These are phyloP conservation scores for Petunia axillaris DNA, from an alignment of 257 asterid genomes.

Conservation along the genomic window DNA sequence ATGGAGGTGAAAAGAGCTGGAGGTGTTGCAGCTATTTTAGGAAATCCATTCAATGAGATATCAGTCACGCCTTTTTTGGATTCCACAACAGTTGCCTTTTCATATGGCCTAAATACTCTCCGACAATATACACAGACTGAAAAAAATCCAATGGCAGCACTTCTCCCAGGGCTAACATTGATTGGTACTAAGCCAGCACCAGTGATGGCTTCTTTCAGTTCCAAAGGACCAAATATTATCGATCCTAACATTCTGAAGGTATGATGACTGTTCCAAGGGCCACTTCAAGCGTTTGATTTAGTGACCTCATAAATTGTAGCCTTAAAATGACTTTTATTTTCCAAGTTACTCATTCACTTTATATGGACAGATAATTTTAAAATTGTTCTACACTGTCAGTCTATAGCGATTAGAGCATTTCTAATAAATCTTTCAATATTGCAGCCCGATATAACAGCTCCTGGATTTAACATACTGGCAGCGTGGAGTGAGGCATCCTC, in stretches of 20 bases:
- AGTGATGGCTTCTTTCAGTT: constrained; percentile 44
- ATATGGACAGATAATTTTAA: too few species aligned
- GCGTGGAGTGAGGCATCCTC: constrained; percentile 50
- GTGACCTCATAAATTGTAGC: too few species aligned
- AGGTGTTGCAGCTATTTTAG: constrained; percentile 51
- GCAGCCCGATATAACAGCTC: constrained; percentile 54
- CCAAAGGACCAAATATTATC: constrained; percentile 41
- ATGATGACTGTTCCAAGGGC: too few species aligned
- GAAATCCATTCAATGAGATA: constrained; percentile 25
- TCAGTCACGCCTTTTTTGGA: constrained; percentile 30
- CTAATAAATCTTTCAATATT: neutral
- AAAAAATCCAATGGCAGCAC: constrained; percentile 33
- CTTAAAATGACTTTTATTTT: too few species aligned
- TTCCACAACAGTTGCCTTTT: constrained; percentile 32
- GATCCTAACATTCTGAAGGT: constrained; percentile 56
- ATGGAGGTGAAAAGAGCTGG: constrained; percentile 56
- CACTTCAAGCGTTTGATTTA: too few species aligned
- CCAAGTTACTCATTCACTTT: neutral
- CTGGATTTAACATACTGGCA: constrained; percentile 49
- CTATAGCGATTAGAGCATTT: neutral
- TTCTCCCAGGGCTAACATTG: constrained; percentile 34
- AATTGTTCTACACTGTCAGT: neutral
- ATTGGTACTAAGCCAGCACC: constrained; percentile 45
- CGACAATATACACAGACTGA: constrained; percentile 26
- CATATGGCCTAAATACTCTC: constrained; percentile 17